Percentiles rank a stretch among this genome's conserved stretches.
phyloP scores from a whole-genome alignment of 2,329 filamentous ascomycete genomes.

The Penicillium concentricum region DNA sequence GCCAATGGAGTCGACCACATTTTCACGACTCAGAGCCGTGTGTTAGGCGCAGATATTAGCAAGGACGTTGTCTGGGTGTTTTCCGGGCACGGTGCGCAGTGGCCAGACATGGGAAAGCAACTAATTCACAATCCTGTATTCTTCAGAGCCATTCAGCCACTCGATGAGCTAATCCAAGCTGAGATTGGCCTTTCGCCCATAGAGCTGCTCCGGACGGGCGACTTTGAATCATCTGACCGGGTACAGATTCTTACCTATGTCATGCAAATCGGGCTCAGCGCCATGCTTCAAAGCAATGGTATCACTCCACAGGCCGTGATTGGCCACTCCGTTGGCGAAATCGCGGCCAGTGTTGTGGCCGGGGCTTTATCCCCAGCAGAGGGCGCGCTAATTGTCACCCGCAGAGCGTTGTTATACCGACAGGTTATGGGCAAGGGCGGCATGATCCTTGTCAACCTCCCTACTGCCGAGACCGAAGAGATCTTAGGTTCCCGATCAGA shows the following conservation, averaged over 20 bases:
- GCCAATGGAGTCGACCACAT: conserved; percentile 1
- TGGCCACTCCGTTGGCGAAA: conserved; percentile 46
- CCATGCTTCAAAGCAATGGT: conserved; percentile 32
- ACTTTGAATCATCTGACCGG: background rate
- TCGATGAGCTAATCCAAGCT: conserved; percentile 27
- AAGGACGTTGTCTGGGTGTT: conserved; percentile 36
- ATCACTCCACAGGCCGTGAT: conserved; percentile 38
- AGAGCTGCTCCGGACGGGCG: background rate
- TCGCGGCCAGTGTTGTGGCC: conserved; percentile 39
- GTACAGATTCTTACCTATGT: conserved; percentile 23
- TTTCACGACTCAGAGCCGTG: conserved; percentile 2
- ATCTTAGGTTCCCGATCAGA: background rate
- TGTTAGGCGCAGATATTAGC: conserved; percentile 21
- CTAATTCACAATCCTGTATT: conserved; percentile 25
- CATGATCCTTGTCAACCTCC: conserved; percentile 19
- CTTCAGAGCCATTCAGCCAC: conserved; percentile 18
- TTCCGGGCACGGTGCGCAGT: conserved; percentile 46
- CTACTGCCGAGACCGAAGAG: background rate
- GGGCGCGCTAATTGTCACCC: background rate
- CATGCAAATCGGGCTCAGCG: conserved; percentile 35
- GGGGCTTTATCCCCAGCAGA: conserved; percentile 8
- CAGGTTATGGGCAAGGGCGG: conserved; percentile 27
- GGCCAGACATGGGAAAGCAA: conserved; percentile 42
- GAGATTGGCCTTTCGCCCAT: conserved; percentile 10
- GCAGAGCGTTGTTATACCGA: conserved; percentile 34